Evolutionary conservation across 768 basidiomycete species (phyloP).

Genomic region (Auricularia cornea): DNA sequence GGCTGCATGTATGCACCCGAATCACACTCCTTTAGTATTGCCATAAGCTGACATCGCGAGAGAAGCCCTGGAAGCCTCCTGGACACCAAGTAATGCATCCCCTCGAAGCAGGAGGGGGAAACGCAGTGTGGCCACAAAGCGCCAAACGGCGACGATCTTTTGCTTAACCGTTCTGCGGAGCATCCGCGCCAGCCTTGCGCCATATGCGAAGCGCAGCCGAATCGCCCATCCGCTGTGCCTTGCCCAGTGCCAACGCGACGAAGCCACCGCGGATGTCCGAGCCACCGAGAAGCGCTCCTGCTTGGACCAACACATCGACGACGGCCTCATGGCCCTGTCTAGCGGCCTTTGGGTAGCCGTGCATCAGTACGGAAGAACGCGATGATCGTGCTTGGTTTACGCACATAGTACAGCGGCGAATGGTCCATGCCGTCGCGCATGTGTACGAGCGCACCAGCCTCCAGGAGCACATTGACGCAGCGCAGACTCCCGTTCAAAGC

Average conservation of each 20-base stretch:
- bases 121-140: too few relatives aligned
- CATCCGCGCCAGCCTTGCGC: constrained; percentile 41
- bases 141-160: too few relatives aligned
- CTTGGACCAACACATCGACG: constrained; percentile 57
- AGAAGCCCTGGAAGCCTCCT: too few relatives aligned
- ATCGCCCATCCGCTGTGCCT: constrained; percentile 34
- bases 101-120: too few relatives aligned
- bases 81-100: too few relatives aligned
- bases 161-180: background rate
- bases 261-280: constrained; percentile 54
- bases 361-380: background rate
- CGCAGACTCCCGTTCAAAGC: constrained; percentile 53
- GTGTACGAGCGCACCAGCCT: constrained; percentile 75
- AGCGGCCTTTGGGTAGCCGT: constrained; percentile 49
- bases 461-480: constrained; percentile 43
- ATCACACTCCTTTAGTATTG: too few relatives aligned
- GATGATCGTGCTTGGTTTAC: constrained; percentile 2
- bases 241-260: constrained; percentile 37
- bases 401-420: constrained; percentile 74
- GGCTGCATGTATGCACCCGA: too few relatives aligned
- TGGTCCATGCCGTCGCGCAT: constrained; percentile 72
- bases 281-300: constrained; percentile 68
- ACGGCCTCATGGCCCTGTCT: constrained; percentile 55
- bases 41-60: too few relatives aligned
- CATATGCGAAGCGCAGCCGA: constrained; percentile 40